Evolutionary conservation across 148 eudicot genomes (phyloP).

Genomic region (Vaccinium corymbosum): DNA sequence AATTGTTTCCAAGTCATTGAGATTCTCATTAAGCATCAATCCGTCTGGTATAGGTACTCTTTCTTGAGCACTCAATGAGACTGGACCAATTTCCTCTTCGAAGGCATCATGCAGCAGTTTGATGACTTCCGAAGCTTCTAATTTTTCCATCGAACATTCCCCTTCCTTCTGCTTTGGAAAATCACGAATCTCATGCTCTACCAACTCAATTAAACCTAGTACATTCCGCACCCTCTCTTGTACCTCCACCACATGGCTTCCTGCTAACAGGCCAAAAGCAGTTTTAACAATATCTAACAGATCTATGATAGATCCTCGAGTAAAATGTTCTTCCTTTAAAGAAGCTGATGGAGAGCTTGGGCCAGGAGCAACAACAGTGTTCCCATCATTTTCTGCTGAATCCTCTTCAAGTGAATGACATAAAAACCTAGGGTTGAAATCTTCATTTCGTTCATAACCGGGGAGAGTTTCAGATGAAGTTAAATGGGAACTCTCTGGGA

Average conservation of each 20-base stretch:
- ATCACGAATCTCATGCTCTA: slow-evolving; percentile 39
- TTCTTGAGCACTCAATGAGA: slow-evolving; percentile 69
- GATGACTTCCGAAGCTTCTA: slow-evolving; percentile 37
- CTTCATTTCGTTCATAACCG: slow-evolving; percentile 20
- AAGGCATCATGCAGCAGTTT: slow-evolving; percentile 49
- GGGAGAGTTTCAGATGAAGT: slow-evolving; percentile 14
- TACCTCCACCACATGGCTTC: slow-evolving; percentile 74
- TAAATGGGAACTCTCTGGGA: slow-evolving; percentile 17
- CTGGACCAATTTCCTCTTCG: slow-evolving; percentile 78
- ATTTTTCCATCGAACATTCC: slow-evolving; percentile 24
- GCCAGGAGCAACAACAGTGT: slow-evolving; percentile 14
- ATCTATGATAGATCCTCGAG: slow-evolving; percentile 37
- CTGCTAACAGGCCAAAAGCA: slow-evolving; percentile 46
- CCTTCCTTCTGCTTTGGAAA: slow-evolving; percentile 25
- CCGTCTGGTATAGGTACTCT: slow-evolving; percentile 71
- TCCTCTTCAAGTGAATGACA: slow-evolving; percentile 14
- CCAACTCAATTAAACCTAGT: slow-evolving; percentile 63
- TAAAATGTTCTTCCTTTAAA: slow-evolving; percentile 18
- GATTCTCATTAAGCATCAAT: slow-evolving; percentile 54
- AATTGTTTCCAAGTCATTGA: slow-evolving; percentile 58
- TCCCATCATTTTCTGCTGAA: slow-evolving; percentile 20
- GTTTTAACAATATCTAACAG: slow-evolving; percentile 47
- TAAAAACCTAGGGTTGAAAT: slow-evolving; percentile 23
- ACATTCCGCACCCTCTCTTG: slow-evolving; percentile 72
- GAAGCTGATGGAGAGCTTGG: slow-evolving; percentile 17